These are phyloP conservation scores for Posidonia oceanica DNA, from an alignment of 116 monocot species.

Conservation along the genomic window DNA sequence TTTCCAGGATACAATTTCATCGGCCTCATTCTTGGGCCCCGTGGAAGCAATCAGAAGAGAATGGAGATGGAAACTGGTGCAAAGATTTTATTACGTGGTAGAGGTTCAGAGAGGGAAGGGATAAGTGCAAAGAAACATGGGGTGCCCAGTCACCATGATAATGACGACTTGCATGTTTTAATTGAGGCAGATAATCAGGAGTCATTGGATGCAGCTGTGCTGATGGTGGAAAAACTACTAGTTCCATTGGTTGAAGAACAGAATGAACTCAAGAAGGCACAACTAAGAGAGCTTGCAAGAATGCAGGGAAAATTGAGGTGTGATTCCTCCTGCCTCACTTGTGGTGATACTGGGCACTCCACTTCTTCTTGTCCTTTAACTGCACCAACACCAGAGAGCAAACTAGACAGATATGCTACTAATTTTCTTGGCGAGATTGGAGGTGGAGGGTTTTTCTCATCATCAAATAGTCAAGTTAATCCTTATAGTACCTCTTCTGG, in stretches of 20 bases:
- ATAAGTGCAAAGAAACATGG: not conserved
- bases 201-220: conserved; percentile 44
- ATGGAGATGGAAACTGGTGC: conserved; percentile 55
- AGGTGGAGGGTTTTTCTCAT: conserved; percentile 1
- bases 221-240: conserved; percentile 56
- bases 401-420: not conserved
- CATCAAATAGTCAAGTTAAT: not conserved
- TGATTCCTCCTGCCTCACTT: conserved; percentile 7
- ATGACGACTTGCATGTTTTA: conserved; percentile 51
- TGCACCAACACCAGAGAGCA: not conserved
- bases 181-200: conserved; percentile 40
- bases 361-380: conserved; percentile 29
- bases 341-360: conserved; percentile 21
- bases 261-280: conserved; percentile 32
- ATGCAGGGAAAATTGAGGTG: conserved; percentile 11
- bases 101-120: conserved; percentile 19
- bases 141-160: conserved; percentile 17
- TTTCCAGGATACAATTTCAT: conserved; percentile 54
- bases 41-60: conserved; percentile 38
- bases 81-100: conserved; percentile 41
- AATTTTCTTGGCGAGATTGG: not conserved
- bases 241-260: conserved; percentile 33
- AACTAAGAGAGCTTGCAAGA: conserved; percentile 46
- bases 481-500: not conserved
- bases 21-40: conserved; percentile 52